Evolutionary conservation across 1,284 basidiomycete genomes (phyloP), one percentile per base, ranked within the genome.

Genomic region (Melampsora larici-populina): DNA sequence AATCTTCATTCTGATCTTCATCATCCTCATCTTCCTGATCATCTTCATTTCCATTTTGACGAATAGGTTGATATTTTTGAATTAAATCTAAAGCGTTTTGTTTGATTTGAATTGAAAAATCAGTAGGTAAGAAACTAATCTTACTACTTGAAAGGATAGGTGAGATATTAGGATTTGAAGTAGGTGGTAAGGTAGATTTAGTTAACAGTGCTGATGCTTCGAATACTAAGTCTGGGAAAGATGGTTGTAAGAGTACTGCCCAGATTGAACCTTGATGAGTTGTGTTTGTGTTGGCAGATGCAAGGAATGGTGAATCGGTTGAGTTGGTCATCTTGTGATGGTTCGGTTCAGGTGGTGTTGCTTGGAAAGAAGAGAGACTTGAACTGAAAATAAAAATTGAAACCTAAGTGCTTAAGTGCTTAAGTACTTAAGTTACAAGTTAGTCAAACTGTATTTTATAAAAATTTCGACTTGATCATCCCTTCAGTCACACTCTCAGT

Each of bases 141-240:
- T 78, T 78, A 6, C 24, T 64, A 33, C 33, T 26, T 65, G 55
- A 17, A 49, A 64, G 2, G 66, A 48, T 43, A 15, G 43, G 43
- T 58, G 24, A n/a, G 55, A 13, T 29, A 9, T 36, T 36, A 40
- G 73, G 65, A 36, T 55, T 68, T 9, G 73, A 33, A 24, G 24
- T 40, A n/a, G 73, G 64, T 18, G 51, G 46, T 8, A 29, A 65
- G 3, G 63, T 31, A 1, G 65, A 31, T 62, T 78, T 78, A n/a
- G 68, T 78, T n/a, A 78, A 43, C 51, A 78, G 33, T 11, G 33
- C 60, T 15, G 75, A 31, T 26, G 75, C 75, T 58, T 78, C 75
- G 48, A 70, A 78, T 6, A 78, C 75, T 18, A 78, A 46, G 49
- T 78, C 75, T 18, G 68, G 29, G 46, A 78, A 78, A 11, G 75